Conservation (phyloP, 129 eudicot species). For the Glebionis coronaria region DNA sequence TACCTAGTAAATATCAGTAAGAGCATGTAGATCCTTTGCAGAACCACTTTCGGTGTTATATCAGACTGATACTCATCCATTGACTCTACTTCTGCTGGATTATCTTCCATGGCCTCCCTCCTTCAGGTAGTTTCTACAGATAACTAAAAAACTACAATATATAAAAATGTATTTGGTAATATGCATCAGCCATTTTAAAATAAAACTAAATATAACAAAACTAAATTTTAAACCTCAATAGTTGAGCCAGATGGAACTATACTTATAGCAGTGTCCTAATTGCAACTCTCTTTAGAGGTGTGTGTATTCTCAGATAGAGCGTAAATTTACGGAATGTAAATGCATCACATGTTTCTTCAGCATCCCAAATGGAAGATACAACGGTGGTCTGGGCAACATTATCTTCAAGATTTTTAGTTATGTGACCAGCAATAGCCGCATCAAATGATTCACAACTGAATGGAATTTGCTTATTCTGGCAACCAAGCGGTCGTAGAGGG, state of each 20-base stretch:
- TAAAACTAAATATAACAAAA: too few species aligned
- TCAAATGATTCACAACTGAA: slow-evolving; percentile 88
- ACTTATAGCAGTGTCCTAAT: slow-evolving; percentile 23
- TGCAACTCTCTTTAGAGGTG: slow-evolving; percentile 14
- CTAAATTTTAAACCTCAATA: too few species aligned
- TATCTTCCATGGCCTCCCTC: slow-evolving; percentile 28
- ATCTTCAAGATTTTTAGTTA: slow-evolving; percentile 43
- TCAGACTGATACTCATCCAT: slow-evolving; percentile 41
- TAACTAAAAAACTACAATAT: slow-evolving; percentile 8
- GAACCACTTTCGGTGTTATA: slow-evolving; percentile 29
- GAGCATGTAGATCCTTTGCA: slow-evolving; percentile 49
- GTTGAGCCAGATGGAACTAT: slow-evolving; percentile 28
- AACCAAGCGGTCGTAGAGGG: slow-evolving; percentile 25
- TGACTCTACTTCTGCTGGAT: slow-evolving; percentile 22
- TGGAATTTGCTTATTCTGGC: slow-evolving; percentile 28
- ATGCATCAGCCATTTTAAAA: too few species aligned
- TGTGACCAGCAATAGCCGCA: slow-evolving; percentile 93
- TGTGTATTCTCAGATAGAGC: slow-evolving; percentile 1
- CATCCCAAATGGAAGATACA: slow-evolving; percentile 67
- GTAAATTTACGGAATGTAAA: slow-evolving; percentile 57
- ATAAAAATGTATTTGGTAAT: too few species aligned
- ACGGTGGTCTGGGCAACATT: slow-evolving; percentile 36
- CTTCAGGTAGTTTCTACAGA: slow-evolving; percentile 43
- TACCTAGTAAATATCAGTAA: slow-evolving; percentile 88
- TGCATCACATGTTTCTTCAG: slow-evolving; percentile 92